Evolutionary conservation across 192 early-diverging fungal genomes (phyloP), one percentile per base, ranked within the genome.

Genomic region (Fimicolochytrium jonesii): DNA sequence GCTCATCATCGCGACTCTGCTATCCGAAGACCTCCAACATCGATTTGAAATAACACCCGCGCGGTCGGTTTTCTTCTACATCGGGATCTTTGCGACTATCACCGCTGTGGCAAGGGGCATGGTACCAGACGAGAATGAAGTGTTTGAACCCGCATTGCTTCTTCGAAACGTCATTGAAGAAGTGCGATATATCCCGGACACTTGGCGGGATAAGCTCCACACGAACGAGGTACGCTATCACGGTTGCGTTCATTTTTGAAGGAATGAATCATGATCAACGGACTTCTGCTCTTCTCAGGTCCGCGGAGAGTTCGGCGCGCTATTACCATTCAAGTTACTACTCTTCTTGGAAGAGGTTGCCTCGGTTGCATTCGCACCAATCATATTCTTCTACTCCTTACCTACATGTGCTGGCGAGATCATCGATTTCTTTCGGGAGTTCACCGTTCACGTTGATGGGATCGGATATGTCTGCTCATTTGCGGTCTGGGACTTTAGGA

Each of bases 401-500:
- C 88, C 93, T 0, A 71, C 59, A 22, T 86, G 87, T 66, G 83
- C 86, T 22, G 90, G 86, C 18, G 64, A 77, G 26, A 85, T 99
- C 28, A 69, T 99, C 5, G 94, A 96, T 61, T 98, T 99, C 63
- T 94, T 99, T 70, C 79, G 90, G 30, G 92, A 95, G 64, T 96
- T 90, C 61, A 93, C 97, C 0, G 90, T 94, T 1, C 90, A 94
- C 68, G 88, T 92, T 17, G 90, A 93, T 39, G 86, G 87, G 0
- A 68, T 96, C 4, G 97, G 95, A 4, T 90, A 94, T 67, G 92
- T 99, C 6, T 99, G 95, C 74, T 93, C 90, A 53, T 97, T 96
- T 85, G 94, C 95, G 4, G 81, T 89, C 15, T 97, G 96, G 77
- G 94, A 99, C 67, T 92, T 99, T 75, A 84, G 83, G 60, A 72